Percentiles rank a stretch among this genome's conserved stretches.
These are phyloP conservation scores for Zymoseptoria brevis DNA, from an alignment of 2,329 filamentous ascomycete species.

Conservation along the genomic window DNA sequence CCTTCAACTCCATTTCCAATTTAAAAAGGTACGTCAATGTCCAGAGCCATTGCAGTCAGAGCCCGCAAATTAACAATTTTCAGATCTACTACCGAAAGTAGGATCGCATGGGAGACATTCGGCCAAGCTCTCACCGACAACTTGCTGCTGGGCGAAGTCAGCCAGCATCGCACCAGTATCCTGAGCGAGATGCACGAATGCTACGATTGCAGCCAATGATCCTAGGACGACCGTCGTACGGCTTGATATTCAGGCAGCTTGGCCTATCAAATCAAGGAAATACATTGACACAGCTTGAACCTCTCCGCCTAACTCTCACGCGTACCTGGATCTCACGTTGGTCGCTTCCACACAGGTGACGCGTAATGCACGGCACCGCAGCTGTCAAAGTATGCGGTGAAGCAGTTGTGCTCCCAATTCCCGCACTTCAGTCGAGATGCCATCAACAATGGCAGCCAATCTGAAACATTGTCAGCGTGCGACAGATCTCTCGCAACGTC, in stretches of 20 bases:
- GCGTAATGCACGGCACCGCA: slow-evolving; percentile 16
- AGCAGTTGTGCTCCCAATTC: slow-evolving; percentile 11
- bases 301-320: slow-evolving; percentile 5
- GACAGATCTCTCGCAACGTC: slow-evolving; percentile 15
- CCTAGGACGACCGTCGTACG: slow-evolving; percentile 8
- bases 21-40: slow-evolving; percentile 69
- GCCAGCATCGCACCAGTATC: neutral
- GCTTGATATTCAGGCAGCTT: slow-evolving; percentile 5
- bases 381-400: slow-evolving; percentile 16
- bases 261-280: slow-evolving; percentile 7
- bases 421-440: neutral
- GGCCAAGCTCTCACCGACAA: neutral
- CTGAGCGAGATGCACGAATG: neutral
- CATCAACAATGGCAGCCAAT: slow-evolving; percentile 20
- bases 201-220: neutral
- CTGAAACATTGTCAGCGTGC: slow-evolving; percentile 15
- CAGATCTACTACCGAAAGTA: slow-evolving; percentile 43
- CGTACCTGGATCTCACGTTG: slow-evolving; percentile 19
- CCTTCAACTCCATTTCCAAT: slow-evolving; percentile 92
- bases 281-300: slow-evolving; percentile 11
- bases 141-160: neutral
- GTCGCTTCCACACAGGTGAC: slow-evolving; percentile 15
- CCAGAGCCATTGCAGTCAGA: slow-evolving; percentile 4
- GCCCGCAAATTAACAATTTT: slow-evolving; percentile 11
- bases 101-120: slow-evolving; percentile 11